Evolutionary conservation across 768 basidiomycete species (phyloP).

Genomic region (Cubamyces sp.): DNA sequence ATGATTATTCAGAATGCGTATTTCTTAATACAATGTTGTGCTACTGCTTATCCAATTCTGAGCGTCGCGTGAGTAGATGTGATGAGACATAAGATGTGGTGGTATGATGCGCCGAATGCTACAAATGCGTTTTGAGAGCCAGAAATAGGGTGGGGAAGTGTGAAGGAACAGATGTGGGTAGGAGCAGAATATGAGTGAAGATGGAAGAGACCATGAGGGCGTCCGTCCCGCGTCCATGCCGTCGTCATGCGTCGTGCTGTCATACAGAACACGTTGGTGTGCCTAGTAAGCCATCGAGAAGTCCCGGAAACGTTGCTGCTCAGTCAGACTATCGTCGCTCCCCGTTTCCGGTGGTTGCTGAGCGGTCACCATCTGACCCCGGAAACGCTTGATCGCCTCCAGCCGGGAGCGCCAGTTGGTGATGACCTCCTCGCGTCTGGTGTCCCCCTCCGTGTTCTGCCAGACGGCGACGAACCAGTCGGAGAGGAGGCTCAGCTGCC

Average conservation of each 20-base stretch:
- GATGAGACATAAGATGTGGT: slow-evolving; percentile 9
- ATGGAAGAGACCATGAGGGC: slow-evolving; percentile 1
- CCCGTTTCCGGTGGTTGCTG: slow-evolving; percentile 27
- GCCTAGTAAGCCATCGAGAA: slow-evolving; percentile 35
- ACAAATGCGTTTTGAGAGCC: slow-evolving; percentile 11
- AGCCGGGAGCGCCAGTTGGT: slow-evolving; percentile 89
- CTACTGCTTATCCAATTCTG: slow-evolving; percentile 21
- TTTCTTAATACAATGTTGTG: slow-evolving; percentile 16
- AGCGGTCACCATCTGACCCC: slow-evolving; percentile 29
- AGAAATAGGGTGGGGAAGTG: background rate
- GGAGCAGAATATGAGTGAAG: background rate
- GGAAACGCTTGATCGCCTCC: slow-evolving; percentile 77
- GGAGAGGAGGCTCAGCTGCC: slow-evolving; percentile 84
- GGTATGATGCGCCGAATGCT: slow-evolving; percentile 18
- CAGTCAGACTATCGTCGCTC: slow-evolving; percentile 32
- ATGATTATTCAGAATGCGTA: background rate
- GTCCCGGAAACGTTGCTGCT: slow-evolving; percentile 38
- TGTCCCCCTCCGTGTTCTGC: slow-evolving; percentile 71
- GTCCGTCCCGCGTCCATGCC: slow-evolving; percentile 19
- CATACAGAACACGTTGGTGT: background rate
- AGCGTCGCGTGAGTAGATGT: slow-evolving; percentile 2
- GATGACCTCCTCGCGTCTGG: slow-evolving; percentile 71
- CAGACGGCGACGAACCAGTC: slow-evolving; percentile 93
- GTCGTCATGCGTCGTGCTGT: slow-evolving; percentile 14
- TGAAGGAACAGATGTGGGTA: background rate